A percentile compares a stretch with the other conserved stretches of the same genome.
phyloP scores from a whole-genome alignment of 1,284 basidiomycete species.

The Melanopsichium pennsylvanicum region DNA sequence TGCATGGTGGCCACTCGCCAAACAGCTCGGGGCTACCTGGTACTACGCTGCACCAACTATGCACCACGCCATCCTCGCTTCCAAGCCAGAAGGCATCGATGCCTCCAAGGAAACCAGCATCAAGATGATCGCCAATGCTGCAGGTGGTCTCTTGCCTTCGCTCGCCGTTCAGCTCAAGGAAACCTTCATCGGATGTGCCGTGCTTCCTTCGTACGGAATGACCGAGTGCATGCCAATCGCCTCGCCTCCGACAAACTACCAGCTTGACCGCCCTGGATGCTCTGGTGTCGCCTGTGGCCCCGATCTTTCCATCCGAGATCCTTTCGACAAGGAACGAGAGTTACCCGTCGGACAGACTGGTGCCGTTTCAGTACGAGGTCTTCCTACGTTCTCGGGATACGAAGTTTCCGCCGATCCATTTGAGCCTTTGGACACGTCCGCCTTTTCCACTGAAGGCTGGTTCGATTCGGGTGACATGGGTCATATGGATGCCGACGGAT shows the following conservation, averaged over 20 bases:
- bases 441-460: slow-evolving; percentile 64
- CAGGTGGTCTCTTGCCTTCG: slow-evolving; percentile 64
- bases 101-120: slow-evolving; percentile 57
- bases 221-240: slow-evolving; percentile 66
- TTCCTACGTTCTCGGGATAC: slow-evolving; percentile 64
- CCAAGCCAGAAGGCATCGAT: slow-evolving; percentile 58
- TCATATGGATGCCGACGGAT: slow-evolving; percentile 66
- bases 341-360: slow-evolving; percentile 62
- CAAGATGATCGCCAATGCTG: slow-evolving; percentile 65
- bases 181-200: slow-evolving; percentile 59
- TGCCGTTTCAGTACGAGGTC: slow-evolving; percentile 61
- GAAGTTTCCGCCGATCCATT: slow-evolving; percentile 56
- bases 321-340: slow-evolving; percentile 62
- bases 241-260: slow-evolving; percentile 63
- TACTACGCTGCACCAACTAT: slow-evolving; percentile 66
- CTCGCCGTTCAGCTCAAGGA: slow-evolving; percentile 64
- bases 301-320: slow-evolving; percentile 63
- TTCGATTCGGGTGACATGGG: slow-evolving; percentile 66
- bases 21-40: slow-evolving; percentile 64
- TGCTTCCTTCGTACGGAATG: slow-evolving; percentile 66
- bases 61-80: slow-evolving; percentile 65
- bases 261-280: slow-evolving; percentile 64
- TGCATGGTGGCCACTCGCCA: slow-evolving; percentile 63
- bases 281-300: slow-evolving; percentile 65
- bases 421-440: slow-evolving; percentile 61